A percentile compares a stretch with the other conserved stretches of the same genome.
Conservation (phyloP, 345 rosid genomes). For the Boechera stricta region DNA sequence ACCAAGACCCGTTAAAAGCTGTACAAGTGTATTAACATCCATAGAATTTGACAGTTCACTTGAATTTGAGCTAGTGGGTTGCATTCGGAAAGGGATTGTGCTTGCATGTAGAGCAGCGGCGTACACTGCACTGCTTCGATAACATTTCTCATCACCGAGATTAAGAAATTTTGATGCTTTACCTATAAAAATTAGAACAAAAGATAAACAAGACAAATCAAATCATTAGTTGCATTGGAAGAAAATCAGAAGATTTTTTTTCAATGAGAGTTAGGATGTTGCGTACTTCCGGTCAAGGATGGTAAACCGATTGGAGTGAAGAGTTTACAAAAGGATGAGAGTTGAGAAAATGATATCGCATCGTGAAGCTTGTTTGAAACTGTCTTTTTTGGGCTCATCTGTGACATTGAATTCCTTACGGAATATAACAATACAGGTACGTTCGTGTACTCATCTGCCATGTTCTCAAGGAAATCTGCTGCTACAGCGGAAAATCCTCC, state of each 20-base stretch:
- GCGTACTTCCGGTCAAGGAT: slow-evolving; percentile 67
- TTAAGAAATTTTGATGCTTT: slow-evolving; percentile 63
- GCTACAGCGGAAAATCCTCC: slow-evolving; percentile 92
- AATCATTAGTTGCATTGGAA: not conserved
- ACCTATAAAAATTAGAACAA: slow-evolving; percentile 50
- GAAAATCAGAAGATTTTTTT: slow-evolving; percentile 5
- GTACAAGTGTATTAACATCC: slow-evolving; percentile 63
- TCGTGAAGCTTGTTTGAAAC: slow-evolving; percentile 74
- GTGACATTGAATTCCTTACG: slow-evolving; percentile 61
- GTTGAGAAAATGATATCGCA: slow-evolving; percentile 78
- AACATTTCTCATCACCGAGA: slow-evolving; percentile 73
- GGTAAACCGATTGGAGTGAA: slow-evolving; percentile 90
- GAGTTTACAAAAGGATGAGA: slow-evolving; percentile 70
- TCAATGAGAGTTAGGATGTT: slow-evolving; percentile 10
- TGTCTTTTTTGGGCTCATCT: slow-evolving; percentile 55
- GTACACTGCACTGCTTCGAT: slow-evolving; percentile 79
- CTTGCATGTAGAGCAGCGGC: slow-evolving; percentile 85
- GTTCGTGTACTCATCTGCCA: slow-evolving; percentile 81
- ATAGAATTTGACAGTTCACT: slow-evolving; percentile 57
- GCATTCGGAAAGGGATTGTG: slow-evolving; percentile 77
- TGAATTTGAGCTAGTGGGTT: slow-evolving; percentile 56
- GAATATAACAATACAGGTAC: slow-evolving; percentile 78
- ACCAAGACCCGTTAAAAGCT: slow-evolving; percentile 65
- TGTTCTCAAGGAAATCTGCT: slow-evolving; percentile 73
- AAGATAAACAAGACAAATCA: slow-evolving; percentile 5